Conservation (phyloP, 2,329 filamentous ascomycete genomes). For the Pseudogymnoascus sp. region DNA sequence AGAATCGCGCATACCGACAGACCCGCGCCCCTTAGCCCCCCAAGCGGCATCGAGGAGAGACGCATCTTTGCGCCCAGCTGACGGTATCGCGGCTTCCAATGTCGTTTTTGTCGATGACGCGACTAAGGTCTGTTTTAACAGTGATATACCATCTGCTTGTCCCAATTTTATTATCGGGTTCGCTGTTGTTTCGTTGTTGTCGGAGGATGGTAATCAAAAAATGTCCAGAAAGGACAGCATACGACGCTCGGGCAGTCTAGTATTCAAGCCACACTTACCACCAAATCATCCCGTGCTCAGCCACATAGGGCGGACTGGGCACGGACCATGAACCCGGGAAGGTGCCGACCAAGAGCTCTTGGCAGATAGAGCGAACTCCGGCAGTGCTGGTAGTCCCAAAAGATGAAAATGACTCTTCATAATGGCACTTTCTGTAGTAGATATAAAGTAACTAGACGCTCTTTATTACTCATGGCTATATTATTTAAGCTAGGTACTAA, state of each 20-base stretch:
- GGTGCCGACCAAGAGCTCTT: not conserved
- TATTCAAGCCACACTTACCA: not conserved
- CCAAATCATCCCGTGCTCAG: not conserved
- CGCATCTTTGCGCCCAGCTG: not conserved
- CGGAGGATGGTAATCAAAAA: not conserved
- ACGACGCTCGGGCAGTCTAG: not conserved
- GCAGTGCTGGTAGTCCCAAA: not conserved
- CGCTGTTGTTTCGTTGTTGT: not conserved
- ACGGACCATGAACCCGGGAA: not conserved
- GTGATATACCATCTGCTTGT: not conserved
- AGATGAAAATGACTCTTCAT: not conserved
- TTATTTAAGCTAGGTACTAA: not conserved
- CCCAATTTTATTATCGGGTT: not conserved
- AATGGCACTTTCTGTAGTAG: not conserved
- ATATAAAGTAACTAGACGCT: not conserved
- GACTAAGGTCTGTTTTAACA: not conserved
- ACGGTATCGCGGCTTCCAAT: not conserved
- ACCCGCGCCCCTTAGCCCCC: not conserved
- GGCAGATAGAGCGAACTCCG: not conserved
- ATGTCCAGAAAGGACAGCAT: conserved; percentile 6
- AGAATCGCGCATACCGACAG: conserved; percentile 28
- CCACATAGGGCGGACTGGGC: not conserved
- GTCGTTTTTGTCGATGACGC: not conserved
- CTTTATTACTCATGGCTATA: not conserved
- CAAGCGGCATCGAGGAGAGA: not conserved